Conservation (phyloP, 306 rosid genomes). For the Pterocarpus santalinus region DNA sequence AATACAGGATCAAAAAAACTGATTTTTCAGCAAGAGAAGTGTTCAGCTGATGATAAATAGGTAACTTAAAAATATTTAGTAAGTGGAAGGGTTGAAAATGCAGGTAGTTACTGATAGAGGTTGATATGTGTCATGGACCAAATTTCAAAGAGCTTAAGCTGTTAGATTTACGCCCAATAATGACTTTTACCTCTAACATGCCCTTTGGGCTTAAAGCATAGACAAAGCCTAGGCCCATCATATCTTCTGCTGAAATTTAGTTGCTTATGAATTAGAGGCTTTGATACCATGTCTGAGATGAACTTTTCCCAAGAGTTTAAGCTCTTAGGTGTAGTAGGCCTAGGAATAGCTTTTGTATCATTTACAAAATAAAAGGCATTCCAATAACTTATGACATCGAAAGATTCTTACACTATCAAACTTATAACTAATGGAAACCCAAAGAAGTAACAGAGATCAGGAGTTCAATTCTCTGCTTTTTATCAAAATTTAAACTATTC, state of each 20-base stretch:
- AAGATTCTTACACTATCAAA: neutral
- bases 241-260: neutral
- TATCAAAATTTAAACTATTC: slow-evolving; percentile 20
- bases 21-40: neutral
- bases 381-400: slow-evolving; percentile 7
- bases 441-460: slow-evolving; percentile 19
- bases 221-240: neutral
- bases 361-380: neutral
- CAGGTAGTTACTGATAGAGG: neutral
- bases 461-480: slow-evolving; percentile 24
- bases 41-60: neutral
- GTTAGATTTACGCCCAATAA: slow-evolving; percentile 7
- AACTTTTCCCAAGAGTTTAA: slow-evolving; percentile 24
- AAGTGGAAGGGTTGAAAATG: neutral
- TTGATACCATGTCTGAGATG: neutral
- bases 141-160: slow-evolving; percentile 5
- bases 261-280: neutral
- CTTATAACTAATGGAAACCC: neutral
- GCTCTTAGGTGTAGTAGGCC: neutral
- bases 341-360: neutral
- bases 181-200: neutral
- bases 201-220: slow-evolving; percentile 14
- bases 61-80: neutral
- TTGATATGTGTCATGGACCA: too few species aligned
- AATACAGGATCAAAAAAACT: neutral